A percentile compares a stretch with the other conserved stretches of the same genome.
These are phyloP conservation scores for Luzula sylvatica DNA, from an alignment of 176 grass and related monocot genomes.

Conservation along the genomic window DNA sequence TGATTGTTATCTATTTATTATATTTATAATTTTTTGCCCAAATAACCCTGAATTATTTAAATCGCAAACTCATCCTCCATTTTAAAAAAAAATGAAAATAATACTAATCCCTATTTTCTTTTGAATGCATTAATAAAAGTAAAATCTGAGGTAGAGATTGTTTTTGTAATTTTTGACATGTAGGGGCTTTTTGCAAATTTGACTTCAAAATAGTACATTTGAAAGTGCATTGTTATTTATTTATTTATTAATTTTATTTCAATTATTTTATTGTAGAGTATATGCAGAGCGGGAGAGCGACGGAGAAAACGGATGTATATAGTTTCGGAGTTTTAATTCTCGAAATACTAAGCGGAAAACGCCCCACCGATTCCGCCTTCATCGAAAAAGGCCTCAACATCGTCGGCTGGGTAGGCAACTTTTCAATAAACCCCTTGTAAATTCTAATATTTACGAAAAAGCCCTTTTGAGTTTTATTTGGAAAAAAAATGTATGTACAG, in stretches of 20 bases:
- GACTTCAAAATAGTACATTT: too few species aligned
- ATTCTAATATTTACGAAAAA: neutral
- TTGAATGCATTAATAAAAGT: too few species aligned
- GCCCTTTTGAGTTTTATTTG: constrained; percentile 3
- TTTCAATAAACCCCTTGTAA: neutral
- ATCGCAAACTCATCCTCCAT: too few species aligned
- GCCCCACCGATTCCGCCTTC: constrained; percentile 91
- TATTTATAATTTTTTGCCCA: too few species aligned
- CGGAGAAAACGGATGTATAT: constrained; percentile 95
- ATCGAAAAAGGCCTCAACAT: constrained; percentile 98
- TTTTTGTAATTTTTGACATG: too few species aligned
- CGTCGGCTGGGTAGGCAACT: constrained; percentile 85
- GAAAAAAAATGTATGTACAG: too few species aligned
- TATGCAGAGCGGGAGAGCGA: constrained; percentile 95
- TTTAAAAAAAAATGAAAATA: too few species aligned
- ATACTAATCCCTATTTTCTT: too few species aligned
- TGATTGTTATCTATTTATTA: too few species aligned
- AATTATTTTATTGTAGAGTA: constrained; percentile 52
- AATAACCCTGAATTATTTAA: too few species aligned
- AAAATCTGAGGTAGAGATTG: too few species aligned
- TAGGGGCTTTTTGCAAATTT: too few species aligned
- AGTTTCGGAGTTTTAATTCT: constrained; percentile 97
- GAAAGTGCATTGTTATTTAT: neutral
- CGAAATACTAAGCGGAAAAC: constrained; percentile 83
- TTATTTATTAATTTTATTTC: neutral